A percentile compares a stretch with the other conserved stretches of the same genome.
phyloP scores from a whole-genome alignment of 768 basidiomycete species.

The Saitozyma podzolica region DNA sequence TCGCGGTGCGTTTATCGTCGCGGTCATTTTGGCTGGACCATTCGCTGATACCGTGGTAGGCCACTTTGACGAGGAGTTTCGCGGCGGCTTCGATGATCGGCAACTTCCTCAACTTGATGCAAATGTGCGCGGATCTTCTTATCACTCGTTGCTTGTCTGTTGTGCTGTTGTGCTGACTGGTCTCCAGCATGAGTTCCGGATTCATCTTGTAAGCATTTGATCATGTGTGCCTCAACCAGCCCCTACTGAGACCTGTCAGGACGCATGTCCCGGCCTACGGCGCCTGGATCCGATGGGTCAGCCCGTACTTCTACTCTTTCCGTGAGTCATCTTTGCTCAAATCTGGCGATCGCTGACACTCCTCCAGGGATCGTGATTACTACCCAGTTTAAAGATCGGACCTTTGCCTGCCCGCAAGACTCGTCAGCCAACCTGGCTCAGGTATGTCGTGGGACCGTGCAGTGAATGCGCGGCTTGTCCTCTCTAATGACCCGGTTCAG shows the following conservation, averaged over 20 bases:
- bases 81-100: slow-evolving; percentile 33
- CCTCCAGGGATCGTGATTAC: slow-evolving; percentile 47
- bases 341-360: not conserved
- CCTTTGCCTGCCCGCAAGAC: slow-evolving; percentile 40
- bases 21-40: not conserved
- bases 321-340: slow-evolving; percentile 20
- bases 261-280: slow-evolving; percentile 50
- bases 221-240: slow-evolving; percentile 7
- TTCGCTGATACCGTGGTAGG: slow-evolving; percentile 5
- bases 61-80: slow-evolving; percentile 32
- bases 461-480: not conserved
- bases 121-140: slow-evolving; percentile 20
- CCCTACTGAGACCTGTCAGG: slow-evolving; percentile 12
- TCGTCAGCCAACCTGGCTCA: slow-evolving; percentile 35
- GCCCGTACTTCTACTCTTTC: slow-evolving; percentile 55
- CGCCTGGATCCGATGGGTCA: slow-evolving; percentile 55
- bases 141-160: too few relatives aligned
- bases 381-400: slow-evolving; percentile 54
- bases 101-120: slow-evolving; percentile 37
- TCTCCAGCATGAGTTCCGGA: slow-evolving; percentile 33
- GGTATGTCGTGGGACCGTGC: slow-evolving; percentile 1
- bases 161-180: not conserved
- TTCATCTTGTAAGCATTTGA: slow-evolving; percentile 33
- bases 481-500: slow-evolving; percentile 16
- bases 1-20: slow-evolving; percentile 19